These are phyloP conservation scores for Cyamopsis tetragonoloba DNA, from an alignment of 306 rosid species.

Conservation along the genomic window DNA sequence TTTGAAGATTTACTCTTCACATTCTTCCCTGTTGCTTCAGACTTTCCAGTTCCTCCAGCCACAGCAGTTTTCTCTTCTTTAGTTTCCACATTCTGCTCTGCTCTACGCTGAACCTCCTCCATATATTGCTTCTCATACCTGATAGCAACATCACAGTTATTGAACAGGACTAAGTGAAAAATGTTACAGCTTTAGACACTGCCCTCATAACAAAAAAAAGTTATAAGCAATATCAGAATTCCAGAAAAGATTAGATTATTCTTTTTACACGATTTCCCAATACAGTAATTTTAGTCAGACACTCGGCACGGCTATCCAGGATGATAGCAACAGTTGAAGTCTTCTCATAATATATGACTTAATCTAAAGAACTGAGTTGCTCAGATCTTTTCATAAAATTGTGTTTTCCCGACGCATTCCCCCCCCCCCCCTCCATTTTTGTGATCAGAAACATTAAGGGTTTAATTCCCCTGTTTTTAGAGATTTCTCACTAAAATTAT, in stretches of 20 bases:
- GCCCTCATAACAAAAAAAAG: neutral
- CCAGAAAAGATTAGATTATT: neutral
- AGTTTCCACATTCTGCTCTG: constrained; percentile 46
- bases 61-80: constrained; percentile 43
- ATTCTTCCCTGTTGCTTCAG: constrained; percentile 47
- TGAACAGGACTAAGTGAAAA: neutral
- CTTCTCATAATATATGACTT: no score
- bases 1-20: constrained; percentile 51
- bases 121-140: constrained; percentile 80
- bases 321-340: no score
- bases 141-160: constrained; percentile 29
- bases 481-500: no score
- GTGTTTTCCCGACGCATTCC: no score
- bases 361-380: no score
- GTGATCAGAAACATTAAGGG: no score
- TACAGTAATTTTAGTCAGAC: no score
- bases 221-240: neutral
- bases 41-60: constrained; percentile 50
- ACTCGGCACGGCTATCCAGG: no score
- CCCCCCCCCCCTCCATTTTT: no score
- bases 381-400: no score
- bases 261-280: no score
- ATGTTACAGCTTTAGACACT: neutral
- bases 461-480: no score
- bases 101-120: constrained; percentile 78